phyloP scores from a whole-genome alignment of 2,329 filamentous ascomycete species.

The Exophiala viscosa region DNA sequence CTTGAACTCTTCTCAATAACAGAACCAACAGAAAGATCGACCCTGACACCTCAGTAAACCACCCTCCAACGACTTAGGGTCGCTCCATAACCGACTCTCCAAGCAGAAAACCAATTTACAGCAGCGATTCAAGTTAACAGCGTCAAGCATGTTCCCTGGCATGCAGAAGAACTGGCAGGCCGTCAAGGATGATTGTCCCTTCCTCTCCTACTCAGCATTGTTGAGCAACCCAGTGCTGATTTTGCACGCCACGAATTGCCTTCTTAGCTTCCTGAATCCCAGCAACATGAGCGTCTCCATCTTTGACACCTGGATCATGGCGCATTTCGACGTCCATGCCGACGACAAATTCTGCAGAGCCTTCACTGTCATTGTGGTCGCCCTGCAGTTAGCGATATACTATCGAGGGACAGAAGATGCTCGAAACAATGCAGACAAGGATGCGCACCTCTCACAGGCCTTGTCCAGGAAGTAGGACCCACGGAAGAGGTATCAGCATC shows the following conservation, averaged over 20 bases:
- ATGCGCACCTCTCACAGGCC: not conserved
- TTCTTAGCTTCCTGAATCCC: constrained; percentile 35
- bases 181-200: constrained; percentile 15
- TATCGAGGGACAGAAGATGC: not conserved
- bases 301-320: constrained; percentile 30
- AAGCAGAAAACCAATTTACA: not conserved
- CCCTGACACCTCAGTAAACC: no score
- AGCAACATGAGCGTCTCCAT: constrained; percentile 31
- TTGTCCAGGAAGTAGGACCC: no score
- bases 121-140: not conserved
- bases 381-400: constrained; percentile 33
- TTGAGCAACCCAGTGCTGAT: constrained; percentile 40
- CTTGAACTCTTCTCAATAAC: no score
- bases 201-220: constrained; percentile 35
- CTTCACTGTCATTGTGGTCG: constrained; percentile 39
- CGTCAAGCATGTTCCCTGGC: not conserved
- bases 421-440: not conserved
- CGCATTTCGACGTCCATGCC: constrained; percentile 37
- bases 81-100: no score
- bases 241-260: constrained; percentile 39
- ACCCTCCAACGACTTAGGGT: no score
- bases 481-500: no score
- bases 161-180: constrained; percentile 2
- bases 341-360: constrained; percentile 38
- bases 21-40: no score